Base-by-base conservation (phyloP, 805 yeast species). In the Kodamaea hsintzibuensis region DNA sequence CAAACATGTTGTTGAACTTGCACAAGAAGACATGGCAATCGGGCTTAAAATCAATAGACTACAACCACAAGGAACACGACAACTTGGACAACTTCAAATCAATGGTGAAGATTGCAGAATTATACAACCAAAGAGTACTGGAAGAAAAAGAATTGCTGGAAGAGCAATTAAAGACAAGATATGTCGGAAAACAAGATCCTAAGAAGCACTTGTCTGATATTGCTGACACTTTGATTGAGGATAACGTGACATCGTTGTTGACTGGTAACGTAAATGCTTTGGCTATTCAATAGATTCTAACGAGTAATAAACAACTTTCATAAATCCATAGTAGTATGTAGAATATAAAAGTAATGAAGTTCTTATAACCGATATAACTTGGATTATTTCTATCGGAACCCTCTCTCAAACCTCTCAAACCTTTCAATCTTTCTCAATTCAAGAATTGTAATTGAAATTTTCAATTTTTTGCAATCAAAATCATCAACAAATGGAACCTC, bases 111-210 rank as follows among this genome's bases (percentile, higher is more conserved):
- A 88, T 95, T 60, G 97, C 98, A 12, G 86, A 86, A 62, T 88
- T 85, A 61, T 95, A 95, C 71, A 90, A 93, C 38, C 87, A 86
- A 67, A 83, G 98, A 67, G 92, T 96, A 50, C 82, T 87, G 61
- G 98, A 96, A 72, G 99, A 95, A 70, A 88, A 88, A 68, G 96
- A 89, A 59, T 77, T 95, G 60, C 77, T 84, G 46, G 96, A 89
- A 64, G 97, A 90, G 42, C 95, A 92, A 71, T 81, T 93, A 62
- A 91, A 90, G 72, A 93, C 97, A 7, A 85, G 99, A 68, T 96
- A 93, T 66, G 98, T 95, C 38, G 99, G 99, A 63, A 92, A 91
- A 69, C 98, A 93, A 73, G 99, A 95, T 72, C 99, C 99, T 42
- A 95, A 96, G 84, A 95, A 93, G 77, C 99, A 95, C 76, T 79